Evolutionary conservation across 2,329 filamentous ascomycete genomes (phyloP), one percentile per base, ranked within the genome.

Genomic region (Cordyceps militaris): DNA sequence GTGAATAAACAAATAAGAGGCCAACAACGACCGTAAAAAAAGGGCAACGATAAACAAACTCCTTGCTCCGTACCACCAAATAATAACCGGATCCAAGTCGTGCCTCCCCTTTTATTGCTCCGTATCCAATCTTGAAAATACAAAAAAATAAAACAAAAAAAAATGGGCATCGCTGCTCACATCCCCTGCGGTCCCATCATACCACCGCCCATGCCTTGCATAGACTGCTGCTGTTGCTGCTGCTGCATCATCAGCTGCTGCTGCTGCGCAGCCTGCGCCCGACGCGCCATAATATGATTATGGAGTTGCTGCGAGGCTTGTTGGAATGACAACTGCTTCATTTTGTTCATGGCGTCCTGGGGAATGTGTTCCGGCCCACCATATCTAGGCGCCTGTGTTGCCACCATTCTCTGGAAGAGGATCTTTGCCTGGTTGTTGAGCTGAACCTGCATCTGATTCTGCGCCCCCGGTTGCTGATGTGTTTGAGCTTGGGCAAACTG

Each of bases 181-280:
- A 79, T 78, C 40, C 74, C 76, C 62, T 79, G 76, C 21, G 73
- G 72, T 13, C 75, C 75, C 77, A 80, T 79, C 75, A 83, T 82
- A 26, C 75, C 73, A 55, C 76, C 74, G 75, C 82, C 81, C 73
- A 82, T 81, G 7, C 76, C 76, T 59, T 80, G 77, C 73, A 82
- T 76, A 32, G 71, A 70, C 52, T 69, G 70, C 62, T 76, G 71
- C 61, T 76, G 72, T 51, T 42, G 36, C 14, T 67, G 65, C 34
- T 71, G 65, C 60, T 74, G 72, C 65, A 70, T 60, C 63, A 71
- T 63, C 51, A 68, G 65, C 50, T 70, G 67, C 28, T 74, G 72
- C 14, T 60, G 69, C 63, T 63, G 65, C 73, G 70, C 19, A 42
- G 34, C 32, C 11, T 56, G 53, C 1, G 43, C 44, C 49, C 53